Evolutionary conservation across 192 early-diverging fungal genomes (phyloP).

Genomic region (Rhizophagus clarus): DNA sequence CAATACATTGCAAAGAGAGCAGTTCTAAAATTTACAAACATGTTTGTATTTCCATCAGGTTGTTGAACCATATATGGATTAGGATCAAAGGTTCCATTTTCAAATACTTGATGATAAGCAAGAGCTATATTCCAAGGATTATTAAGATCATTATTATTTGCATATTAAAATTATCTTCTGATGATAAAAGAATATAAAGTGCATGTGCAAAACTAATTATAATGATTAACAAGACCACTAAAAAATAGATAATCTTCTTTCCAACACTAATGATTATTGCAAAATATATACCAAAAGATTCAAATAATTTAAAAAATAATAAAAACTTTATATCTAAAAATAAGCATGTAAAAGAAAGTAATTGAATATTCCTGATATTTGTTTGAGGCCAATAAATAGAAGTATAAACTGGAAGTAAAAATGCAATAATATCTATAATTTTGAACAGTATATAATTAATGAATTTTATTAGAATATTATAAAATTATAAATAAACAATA

Average conservation of each 20-base stretch:
- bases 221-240: neutral
- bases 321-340: neutral
- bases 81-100: no score
- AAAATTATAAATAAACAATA: neutral
- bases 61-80: neutral
- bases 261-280: no score
- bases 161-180: neutral
- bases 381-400: no score
- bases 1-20: neutral
- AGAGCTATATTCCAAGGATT: no score
- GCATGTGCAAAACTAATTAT: no score
- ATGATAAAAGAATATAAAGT: no score
- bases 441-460: neutral
- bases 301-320: no score
- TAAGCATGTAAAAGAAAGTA: neutral
- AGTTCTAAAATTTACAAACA: neutral
- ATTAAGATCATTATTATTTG: no score
- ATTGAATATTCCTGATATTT: no score
- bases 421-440: neutral
- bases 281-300: no score
- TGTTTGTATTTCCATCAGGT: constrained; percentile 1
- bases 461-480: no score
- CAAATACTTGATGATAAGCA: no score
- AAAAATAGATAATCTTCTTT: neutral
- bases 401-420: neutral